Percentiles rank a stretch among this genome's conserved stretches.
phyloP scores from a whole-genome alignment of 139 green algal species.

The Pedinophyceae sp. region DNA sequence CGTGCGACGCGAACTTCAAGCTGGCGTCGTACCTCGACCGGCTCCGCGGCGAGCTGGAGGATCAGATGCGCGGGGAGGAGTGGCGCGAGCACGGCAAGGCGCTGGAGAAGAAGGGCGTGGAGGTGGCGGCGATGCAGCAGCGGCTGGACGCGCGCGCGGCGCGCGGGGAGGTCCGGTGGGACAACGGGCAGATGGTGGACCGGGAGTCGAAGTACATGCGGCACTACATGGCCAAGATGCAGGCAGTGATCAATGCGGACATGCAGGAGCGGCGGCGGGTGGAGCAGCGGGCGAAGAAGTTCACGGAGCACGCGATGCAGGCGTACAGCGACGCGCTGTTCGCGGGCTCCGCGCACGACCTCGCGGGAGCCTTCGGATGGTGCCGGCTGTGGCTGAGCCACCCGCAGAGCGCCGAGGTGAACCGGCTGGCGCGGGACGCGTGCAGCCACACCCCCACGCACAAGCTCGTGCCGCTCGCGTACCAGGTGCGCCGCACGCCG shows the following conservation, averaged over 20 bases:
- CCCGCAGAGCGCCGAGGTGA: slow-evolving; percentile 13
- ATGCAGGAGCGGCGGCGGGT: not conserved
- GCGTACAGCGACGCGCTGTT: slow-evolving; percentile 1
- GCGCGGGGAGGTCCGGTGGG: not conserved
- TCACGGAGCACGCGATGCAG: not conserved
- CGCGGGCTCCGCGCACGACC: not conserved
- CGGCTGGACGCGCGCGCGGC: not conserved
- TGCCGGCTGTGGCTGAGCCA: slow-evolving; percentile 3
- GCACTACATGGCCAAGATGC: too few relatives aligned
- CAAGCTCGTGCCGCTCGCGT: slow-evolving; percentile 83
- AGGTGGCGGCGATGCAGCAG: not conserved
- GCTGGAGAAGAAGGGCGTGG: not conserved
- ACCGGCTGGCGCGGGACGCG: slow-evolving; percentile 13
- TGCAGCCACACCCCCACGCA: slow-evolving; percentile 42
- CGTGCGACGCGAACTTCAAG: slow-evolving; percentile 38
- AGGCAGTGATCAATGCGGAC: too few relatives aligned
- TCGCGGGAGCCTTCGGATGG: not conserved
- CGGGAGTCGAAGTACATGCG: too few relatives aligned
- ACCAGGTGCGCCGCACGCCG: slow-evolving; percentile 67
- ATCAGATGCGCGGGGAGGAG: slow-evolving; percentile 31
- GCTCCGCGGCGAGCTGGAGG: slow-evolving; percentile 26
- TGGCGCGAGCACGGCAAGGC: not conserved
- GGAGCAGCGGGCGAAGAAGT: not conserved
- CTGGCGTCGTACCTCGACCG: slow-evolving; percentile 59
- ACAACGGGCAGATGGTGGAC: not conserved